These are phyloP conservation scores for Sutorius eximius DNA, from an alignment of 1,284 basidiomycete genomes.

Conservation along the genomic window DNA sequence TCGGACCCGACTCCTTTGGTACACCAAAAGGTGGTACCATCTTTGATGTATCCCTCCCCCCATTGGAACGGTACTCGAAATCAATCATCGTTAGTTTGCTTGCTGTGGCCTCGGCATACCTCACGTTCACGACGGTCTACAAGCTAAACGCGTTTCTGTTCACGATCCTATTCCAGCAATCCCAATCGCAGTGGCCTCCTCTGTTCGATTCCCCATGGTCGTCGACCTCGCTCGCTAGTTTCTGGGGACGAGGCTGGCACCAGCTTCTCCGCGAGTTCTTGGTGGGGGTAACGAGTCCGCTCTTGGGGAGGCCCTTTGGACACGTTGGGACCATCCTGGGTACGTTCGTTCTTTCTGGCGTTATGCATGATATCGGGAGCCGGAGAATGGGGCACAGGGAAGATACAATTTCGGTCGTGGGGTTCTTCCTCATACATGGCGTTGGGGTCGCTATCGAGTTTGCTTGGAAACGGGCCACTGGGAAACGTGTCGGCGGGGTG, in stretches of 20 bases:
- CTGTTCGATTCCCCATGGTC: conserved; percentile 42
- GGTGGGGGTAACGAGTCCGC: conserved; percentile 34
- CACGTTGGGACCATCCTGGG: conserved; percentile 50
- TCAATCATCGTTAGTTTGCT: conserved; percentile 43
- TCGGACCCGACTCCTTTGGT: conserved; percentile 29
- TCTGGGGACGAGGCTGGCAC: conserved; percentile 51
- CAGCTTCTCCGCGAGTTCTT: conserved; percentile 43
- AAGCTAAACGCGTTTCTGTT: conserved; percentile 44
- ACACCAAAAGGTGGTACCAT: conserved; percentile 43
- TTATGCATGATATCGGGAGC: conserved; percentile 57
- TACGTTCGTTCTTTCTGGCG: conserved; percentile 55
- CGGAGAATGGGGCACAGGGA: conserved; percentile 58
- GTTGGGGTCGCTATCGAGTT: conserved; percentile 51
- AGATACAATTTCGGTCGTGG: conserved; percentile 44
- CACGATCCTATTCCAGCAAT: conserved; percentile 39
- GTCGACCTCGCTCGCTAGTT: conserved; percentile 39
- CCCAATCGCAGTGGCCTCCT: conserved; percentile 43
- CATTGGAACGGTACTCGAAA: conserved; percentile 42
- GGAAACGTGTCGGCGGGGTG: conserved; percentile 45
- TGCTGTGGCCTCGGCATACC: conserved; percentile 43
- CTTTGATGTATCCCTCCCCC: conserved; percentile 46
- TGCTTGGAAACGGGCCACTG: conserved; percentile 42
- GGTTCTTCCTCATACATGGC: conserved; percentile 60
- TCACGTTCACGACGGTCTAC: conserved; percentile 45
- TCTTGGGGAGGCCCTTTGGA: conserved; percentile 40